Conservation (phyloP, 176 grass and related monocot genomes). For the Oryza meyeriana region DNA sequence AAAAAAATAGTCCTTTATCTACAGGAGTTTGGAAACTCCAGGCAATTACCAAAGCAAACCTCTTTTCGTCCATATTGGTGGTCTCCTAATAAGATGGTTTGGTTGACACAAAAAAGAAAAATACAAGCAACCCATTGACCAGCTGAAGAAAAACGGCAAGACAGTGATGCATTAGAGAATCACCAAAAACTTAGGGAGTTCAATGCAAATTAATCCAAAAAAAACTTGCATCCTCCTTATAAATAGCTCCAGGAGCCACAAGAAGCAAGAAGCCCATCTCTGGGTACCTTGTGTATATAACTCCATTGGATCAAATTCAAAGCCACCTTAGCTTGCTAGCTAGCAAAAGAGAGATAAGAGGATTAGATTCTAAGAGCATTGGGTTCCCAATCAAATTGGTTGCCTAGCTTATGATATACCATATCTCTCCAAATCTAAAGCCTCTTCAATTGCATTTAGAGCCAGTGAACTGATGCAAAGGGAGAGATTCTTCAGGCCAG, state of each 20-base stretch:
- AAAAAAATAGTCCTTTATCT: not conserved
- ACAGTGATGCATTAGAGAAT: not conserved
- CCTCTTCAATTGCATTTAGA: conserved; percentile 13
- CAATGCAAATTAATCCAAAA: not conserved
- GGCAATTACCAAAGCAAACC: not conserved
- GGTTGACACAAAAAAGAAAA: conserved; percentile 34
- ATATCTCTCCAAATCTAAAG: conserved; percentile 16
- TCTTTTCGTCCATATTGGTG: conserved; percentile 20
- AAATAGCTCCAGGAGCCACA: conserved; percentile 33
- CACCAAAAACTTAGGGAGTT: not conserved
- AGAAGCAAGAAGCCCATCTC: conserved; percentile 24
- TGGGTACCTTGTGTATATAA: conserved; percentile 18
- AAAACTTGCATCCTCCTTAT: not conserved
- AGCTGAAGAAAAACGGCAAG: not conserved
- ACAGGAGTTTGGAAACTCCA: not conserved
- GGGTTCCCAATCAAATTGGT: conserved; percentile 21
- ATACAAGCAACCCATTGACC: conserved; percentile 19
- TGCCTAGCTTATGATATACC: conserved; percentile 1
- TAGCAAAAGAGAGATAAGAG: conserved; percentile 21
- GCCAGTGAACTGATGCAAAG: conserved; percentile 39
- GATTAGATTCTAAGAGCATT: conserved; percentile 33
- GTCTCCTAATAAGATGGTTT: conserved; percentile 18
- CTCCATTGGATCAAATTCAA: not conserved
- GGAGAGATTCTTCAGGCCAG: conserved; percentile 37
- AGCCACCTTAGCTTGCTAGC: conserved; percentile 1